phyloP scores from a whole-genome alignment of 2,329 filamentous ascomycete genomes.

The Pyricularia sp. region DNA sequence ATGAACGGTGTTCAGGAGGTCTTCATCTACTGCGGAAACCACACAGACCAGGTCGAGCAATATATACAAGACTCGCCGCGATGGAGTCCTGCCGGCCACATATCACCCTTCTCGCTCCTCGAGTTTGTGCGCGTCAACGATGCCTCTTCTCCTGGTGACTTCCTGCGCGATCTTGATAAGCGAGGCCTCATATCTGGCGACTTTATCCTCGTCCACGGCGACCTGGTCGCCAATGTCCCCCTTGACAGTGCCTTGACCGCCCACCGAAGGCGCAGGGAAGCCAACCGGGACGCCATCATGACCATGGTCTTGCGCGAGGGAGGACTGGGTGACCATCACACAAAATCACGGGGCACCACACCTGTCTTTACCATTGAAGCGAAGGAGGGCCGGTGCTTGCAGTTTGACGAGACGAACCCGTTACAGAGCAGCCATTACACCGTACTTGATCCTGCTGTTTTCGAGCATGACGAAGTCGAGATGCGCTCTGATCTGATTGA shows the following conservation, averaged over 20 bases:
- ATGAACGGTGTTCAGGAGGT: conserved; percentile 94
- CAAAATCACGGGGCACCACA: conserved; percentile 64
- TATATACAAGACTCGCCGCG: conserved; percentile 70
- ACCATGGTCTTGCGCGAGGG: conserved; percentile 83
- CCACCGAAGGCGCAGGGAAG: conserved; percentile 70
- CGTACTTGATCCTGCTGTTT: conserved; percentile 68
- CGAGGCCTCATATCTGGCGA: conserved; percentile 79
- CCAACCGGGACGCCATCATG: conserved; percentile 95
- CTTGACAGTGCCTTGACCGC: conserved; percentile 70
- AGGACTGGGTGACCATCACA: conserved; percentile 59
- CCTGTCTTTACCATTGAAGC: conserved; percentile 84
- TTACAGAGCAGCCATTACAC: conserved; percentile 55
- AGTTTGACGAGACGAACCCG: conserved; percentile 86
- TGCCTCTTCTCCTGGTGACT: conserved; percentile 82
- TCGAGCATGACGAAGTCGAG: conserved; percentile 67
- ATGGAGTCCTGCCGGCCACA: conserved; percentile 51
- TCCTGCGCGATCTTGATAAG: conserved; percentile 86
- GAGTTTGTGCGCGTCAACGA: conserved; percentile 78
- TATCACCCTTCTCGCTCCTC: conserved; percentile 64
- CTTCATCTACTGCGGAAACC: conserved; percentile 82
- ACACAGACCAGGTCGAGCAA: conserved; percentile 76
- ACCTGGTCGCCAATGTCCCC: conserved; percentile 81
- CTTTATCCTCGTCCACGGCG: conserved; percentile 87
- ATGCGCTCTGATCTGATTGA: conserved; percentile 84
- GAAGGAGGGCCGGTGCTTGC: conserved; percentile 69